phyloP scores from a whole-genome alignment of 2,329 filamentous ascomycete species.

The Penicillium sp. region DNA sequence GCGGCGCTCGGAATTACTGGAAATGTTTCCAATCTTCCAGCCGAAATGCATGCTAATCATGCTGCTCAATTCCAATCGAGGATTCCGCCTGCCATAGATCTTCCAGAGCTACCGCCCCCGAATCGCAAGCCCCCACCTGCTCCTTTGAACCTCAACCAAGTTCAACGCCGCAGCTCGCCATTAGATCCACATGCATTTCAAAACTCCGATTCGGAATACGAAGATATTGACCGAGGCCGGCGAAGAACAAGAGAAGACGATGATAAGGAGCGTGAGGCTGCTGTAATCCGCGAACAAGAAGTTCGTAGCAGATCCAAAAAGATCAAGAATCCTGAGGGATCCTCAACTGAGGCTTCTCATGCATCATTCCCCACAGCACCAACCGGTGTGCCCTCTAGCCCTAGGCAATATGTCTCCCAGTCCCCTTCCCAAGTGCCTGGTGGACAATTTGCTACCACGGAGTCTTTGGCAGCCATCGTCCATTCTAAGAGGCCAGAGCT shows the following conservation, averaged over 20 bases:
- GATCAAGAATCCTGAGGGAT: slow-evolving; percentile 57
- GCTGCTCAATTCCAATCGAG: neutral
- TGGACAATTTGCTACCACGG: slow-evolving; percentile 20
- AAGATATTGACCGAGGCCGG: slow-evolving; percentile 73
- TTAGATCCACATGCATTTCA: slow-evolving; percentile 47
- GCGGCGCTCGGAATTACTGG: neutral
- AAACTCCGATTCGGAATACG: slow-evolving; percentile 79
- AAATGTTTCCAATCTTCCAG: neutral
- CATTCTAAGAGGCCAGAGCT: slow-evolving; percentile 23
- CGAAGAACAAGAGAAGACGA: slow-evolving; percentile 85
- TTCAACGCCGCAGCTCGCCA: slow-evolving; percentile 40
- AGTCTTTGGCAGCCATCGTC: slow-evolving; percentile 31
- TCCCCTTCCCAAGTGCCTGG: slow-evolving; percentile 22
- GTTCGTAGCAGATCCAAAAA: slow-evolving; percentile 70
- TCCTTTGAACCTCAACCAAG: slow-evolving; percentile 66
- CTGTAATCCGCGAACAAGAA: slow-evolving; percentile 63
- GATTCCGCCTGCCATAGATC: slow-evolving; percentile 1
- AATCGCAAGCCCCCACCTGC: slow-evolving; percentile 80
- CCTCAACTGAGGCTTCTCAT: slow-evolving; percentile 37
- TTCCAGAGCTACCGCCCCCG: slow-evolving; percentile 48
- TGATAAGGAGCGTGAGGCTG: slow-evolving; percentile 71
- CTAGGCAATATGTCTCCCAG: slow-evolving; percentile 49
- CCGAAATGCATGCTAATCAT: neutral
- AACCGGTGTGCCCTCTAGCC: slow-evolving; percentile 51
- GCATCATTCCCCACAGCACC: slow-evolving; percentile 15